Evolutionary conservation across 2,329 filamentous ascomycete genomes (phyloP).

Genomic region (Colletotrichum lini): DNA sequence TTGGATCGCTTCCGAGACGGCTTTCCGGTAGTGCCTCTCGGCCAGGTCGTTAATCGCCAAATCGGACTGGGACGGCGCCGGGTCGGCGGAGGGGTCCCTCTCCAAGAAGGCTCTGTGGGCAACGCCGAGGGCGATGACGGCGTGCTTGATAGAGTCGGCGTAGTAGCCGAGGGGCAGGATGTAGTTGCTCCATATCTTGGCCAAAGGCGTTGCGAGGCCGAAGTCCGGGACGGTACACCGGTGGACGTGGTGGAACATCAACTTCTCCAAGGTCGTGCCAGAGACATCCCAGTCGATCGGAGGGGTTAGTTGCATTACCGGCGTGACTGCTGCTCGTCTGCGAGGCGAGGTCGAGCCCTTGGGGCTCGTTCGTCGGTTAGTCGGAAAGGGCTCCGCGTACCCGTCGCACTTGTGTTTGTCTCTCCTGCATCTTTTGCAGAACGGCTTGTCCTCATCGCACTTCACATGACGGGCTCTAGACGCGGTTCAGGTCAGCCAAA

Average conservation of each 20-base stretch:
- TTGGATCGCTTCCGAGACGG: slow-evolving; percentile 27
- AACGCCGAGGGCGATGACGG: slow-evolving; percentile 31
- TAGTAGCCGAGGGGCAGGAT: slow-evolving; percentile 34
- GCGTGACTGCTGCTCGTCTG: background rate
- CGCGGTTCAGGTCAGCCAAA: slow-evolving; percentile 7
- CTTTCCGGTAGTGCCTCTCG: slow-evolving; percentile 27
- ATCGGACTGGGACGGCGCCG: background rate
- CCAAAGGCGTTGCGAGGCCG: slow-evolving; percentile 18
- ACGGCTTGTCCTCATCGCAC: slow-evolving; percentile 42
- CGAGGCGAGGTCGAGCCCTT: background rate
- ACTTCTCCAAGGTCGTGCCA: slow-evolving; percentile 18
- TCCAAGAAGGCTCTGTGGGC: slow-evolving; percentile 29
- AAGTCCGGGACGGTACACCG: slow-evolving; percentile 36
- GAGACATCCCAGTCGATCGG: slow-evolving; percentile 28
- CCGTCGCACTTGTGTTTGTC: slow-evolving; percentile 41
- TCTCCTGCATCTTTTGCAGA: slow-evolving; percentile 38
- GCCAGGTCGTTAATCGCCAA: slow-evolving; percentile 19
- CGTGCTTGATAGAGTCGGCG: slow-evolving; percentile 34
- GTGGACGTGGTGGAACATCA: slow-evolving; percentile 38
- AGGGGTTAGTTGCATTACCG: slow-evolving; percentile 21
- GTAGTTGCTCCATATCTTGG: slow-evolving; percentile 37
- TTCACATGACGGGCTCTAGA: slow-evolving; percentile 42
- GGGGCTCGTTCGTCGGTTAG: background rate
- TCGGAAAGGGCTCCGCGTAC: slow-evolving; percentile 20
- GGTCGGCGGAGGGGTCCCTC: slow-evolving; percentile 8